Conservation (phyloP, 305 asterid species). For the Fraxinus floribunda region DNA sequence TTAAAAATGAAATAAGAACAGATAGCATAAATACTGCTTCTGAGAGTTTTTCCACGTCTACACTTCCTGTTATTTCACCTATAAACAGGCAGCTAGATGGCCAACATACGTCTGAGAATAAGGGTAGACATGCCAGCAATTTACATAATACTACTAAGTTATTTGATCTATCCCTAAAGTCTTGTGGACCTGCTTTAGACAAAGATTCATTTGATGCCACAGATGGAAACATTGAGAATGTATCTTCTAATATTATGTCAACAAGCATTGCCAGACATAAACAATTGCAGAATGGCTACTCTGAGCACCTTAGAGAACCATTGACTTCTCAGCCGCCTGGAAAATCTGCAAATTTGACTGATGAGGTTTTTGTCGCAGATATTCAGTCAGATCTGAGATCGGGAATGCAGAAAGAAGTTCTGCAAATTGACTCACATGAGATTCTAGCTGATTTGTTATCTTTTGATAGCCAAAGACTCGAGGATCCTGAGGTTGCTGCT, state of each 20-base stretch:
- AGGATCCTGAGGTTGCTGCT: conserved; percentile 57
- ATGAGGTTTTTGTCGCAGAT: conserved; percentile 24
- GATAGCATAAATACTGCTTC: conserved; percentile 33
- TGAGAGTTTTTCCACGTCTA: conserved; percentile 33
- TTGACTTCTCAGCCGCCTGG: conserved; percentile 32
- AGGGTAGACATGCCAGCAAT: conserved; percentile 8
- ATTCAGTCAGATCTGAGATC: conserved; percentile 36
- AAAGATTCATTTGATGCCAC: conserved; percentile 32
- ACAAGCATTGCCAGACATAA: conserved; percentile 43
- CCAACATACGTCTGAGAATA: conserved; percentile 32
- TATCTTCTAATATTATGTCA: conserved; percentile 45
- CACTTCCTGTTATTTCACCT: conserved; percentile 26
- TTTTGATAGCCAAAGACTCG: conserved; percentile 57
- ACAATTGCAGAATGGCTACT: conserved; percentile 30
- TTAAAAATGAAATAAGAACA: conserved; percentile 27
- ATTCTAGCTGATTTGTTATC: conserved; percentile 53
- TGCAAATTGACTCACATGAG: conserved; percentile 34
- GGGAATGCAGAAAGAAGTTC: conserved; percentile 31
- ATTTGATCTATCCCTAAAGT: conserved; percentile 35
- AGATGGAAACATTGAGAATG: conserved; percentile 36
- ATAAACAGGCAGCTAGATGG: conserved; percentile 30
- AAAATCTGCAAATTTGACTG: conserved; percentile 31
- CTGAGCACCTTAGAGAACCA: conserved; percentile 37
- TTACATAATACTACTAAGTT: conserved; percentile 24
- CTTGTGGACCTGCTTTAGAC: conserved; percentile 36